These are phyloP conservation scores for Kuraishia hungarica DNA, from an alignment of 805 yeast genomes.

Conservation along the genomic window DNA sequence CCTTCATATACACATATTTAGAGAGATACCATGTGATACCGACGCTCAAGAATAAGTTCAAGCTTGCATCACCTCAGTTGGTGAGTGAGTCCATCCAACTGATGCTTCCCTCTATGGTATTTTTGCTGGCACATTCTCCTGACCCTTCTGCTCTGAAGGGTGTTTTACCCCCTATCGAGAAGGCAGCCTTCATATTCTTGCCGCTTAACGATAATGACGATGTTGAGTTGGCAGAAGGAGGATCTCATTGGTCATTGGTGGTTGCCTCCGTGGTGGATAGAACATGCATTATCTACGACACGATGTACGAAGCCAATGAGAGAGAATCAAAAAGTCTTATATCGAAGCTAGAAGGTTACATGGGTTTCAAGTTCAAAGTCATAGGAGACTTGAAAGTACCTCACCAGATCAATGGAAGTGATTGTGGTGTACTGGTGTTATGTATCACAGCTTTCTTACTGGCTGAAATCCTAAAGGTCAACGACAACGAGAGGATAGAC, in stretches of 20 bases:
- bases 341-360: constrained; percentile 19
- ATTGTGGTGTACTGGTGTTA: constrained; percentile 47
- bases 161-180: constrained; percentile 35
- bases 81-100: constrained; percentile 26
- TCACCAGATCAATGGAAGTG: constrained; percentile 59
- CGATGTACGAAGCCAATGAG: constrained; percentile 38
- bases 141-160: constrained; percentile 30
- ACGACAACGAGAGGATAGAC: constrained; percentile 22
- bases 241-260: constrained; percentile 71
- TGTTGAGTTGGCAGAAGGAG: constrained; percentile 50
- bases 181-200: constrained; percentile 45
- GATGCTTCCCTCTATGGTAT: constrained; percentile 56
- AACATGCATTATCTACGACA: constrained; percentile 49
- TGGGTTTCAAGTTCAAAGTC: constrained; percentile 14
- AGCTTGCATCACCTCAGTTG: constrained; percentile 13
- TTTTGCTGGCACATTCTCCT: constrained; percentile 45
- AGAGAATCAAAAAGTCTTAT: constrained; percentile 24
- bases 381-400: constrained; percentile 27
- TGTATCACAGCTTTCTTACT: constrained; percentile 27
- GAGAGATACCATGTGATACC: constrained; percentile 24
- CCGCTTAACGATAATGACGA: constrained; percentile 65
- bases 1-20: constrained; percentile 53
- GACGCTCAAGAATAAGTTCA: constrained; percentile 16
- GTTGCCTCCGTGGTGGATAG: constrained; percentile 40
- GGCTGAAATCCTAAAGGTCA: constrained; percentile 21